These are phyloP conservation scores for Prunus mume DNA, from an alignment of 306 rosid genomes.

Conservation along the genomic window DNA sequence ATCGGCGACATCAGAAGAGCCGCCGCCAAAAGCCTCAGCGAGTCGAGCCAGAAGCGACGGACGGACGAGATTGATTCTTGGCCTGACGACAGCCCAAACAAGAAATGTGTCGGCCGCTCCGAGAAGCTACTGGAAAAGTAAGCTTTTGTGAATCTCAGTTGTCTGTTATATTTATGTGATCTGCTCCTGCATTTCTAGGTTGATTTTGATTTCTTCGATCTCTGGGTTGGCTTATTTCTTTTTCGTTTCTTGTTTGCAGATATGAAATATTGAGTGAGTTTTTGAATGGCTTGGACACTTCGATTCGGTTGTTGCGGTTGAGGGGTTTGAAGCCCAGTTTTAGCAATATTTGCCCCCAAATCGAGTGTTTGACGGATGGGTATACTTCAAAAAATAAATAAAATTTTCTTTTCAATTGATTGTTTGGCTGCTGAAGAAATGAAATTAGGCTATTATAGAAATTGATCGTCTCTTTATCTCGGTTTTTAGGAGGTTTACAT, in stretches of 20 bases:
- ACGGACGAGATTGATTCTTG: conserved; percentile 6
- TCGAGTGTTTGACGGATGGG: conserved; percentile 70
- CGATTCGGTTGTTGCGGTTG: conserved; percentile 10
- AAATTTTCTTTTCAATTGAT: background rate
- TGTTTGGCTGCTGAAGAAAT: background rate
- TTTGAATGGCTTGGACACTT: too few species aligned
- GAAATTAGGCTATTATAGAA: background rate
- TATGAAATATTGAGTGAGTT: too few species aligned
- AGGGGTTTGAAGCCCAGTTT: conserved; percentile 44
- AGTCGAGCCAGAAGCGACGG: conserved; percentile 8
- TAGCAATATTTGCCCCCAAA: conserved; percentile 35
- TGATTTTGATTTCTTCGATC: too few species aligned
- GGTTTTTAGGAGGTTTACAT: too few species aligned
- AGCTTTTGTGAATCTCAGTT: too few species aligned
- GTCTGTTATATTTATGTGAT: too few species aligned
- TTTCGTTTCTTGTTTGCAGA: too few species aligned
- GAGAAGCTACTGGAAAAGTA: too few species aligned
- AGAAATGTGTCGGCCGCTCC: background rate
- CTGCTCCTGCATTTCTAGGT: too few species aligned
- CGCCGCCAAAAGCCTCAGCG: conserved; percentile 23
- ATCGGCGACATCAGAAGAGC: background rate
- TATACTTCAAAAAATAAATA: conserved; percentile 3
- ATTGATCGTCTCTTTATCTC: too few species aligned
- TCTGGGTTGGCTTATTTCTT: too few species aligned
- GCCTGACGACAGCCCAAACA: conserved; percentile 13